Conservation (phyloP, 768 basidiomycete species). For the Lentinula sp. region DNA sequence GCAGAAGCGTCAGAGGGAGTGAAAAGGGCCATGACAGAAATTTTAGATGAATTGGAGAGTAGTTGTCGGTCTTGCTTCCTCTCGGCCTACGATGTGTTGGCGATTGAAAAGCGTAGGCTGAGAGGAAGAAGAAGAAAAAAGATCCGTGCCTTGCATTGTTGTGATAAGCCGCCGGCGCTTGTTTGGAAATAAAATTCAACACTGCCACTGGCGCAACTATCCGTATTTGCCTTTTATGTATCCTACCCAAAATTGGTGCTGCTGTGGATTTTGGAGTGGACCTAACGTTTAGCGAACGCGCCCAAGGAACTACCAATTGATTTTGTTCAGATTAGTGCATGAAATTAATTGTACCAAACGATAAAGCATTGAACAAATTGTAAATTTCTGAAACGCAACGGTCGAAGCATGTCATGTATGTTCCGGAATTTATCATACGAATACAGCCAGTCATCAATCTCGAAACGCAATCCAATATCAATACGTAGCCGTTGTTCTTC, state of each 20-base stretch:
- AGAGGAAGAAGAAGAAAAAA: constrained; percentile 41
- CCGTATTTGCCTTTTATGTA: no score
- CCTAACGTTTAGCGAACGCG: no score
- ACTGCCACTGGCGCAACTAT: neutral
- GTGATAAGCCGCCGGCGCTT: neutral
- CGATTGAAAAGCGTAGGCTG: constrained; percentile 35
- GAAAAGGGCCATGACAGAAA: constrained; percentile 13
- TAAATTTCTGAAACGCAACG: no score
- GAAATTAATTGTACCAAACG: no score
- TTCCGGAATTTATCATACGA: no score
- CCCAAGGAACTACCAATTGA: no score
- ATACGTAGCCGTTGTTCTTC: neutral
- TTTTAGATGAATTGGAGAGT: neutral
- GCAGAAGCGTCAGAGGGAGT: constrained; percentile 17
- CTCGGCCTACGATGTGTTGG: constrained; percentile 31
- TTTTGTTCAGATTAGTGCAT: no score
- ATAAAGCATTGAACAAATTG: no score
- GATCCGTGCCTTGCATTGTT: constrained; percentile 10
- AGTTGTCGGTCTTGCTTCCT: constrained; percentile 35
- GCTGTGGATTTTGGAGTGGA: no score
- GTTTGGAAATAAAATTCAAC: neutral
- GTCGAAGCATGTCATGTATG: no score
- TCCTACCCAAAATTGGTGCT: no score
- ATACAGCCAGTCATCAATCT: no score
- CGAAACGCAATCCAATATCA: neutral